Evolutionary conservation across 805 yeast genomes (phyloP).

Genomic region (Wickerhamomyces bisporus): DNA sequence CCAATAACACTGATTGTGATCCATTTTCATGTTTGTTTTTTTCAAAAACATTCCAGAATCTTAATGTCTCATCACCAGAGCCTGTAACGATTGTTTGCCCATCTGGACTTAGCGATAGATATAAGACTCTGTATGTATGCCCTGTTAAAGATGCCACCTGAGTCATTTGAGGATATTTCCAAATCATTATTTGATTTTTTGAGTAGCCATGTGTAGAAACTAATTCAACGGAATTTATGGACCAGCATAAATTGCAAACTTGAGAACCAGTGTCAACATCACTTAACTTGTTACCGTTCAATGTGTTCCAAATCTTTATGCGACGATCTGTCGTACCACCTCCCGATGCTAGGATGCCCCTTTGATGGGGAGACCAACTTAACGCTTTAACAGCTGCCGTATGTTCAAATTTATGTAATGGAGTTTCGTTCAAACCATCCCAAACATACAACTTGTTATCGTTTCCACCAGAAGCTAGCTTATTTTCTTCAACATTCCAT

Average conservation of each 20-base stretch:
- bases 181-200: constrained; percentile 81
- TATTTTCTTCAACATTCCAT: constrained; percentile 90
- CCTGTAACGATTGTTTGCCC: constrained; percentile 97
- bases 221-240: constrained; percentile 83
- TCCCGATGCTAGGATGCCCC: constrained; percentile 90
- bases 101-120: constrained; percentile 87
- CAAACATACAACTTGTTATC: constrained; percentile 84
- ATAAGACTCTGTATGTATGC: constrained; percentile 87
- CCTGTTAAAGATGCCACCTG: constrained; percentile 93
- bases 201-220: constrained; percentile 95
- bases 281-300: constrained; percentile 64
- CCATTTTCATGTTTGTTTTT: constrained; percentile 55
- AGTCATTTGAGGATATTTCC: constrained; percentile 91
- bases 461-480: constrained; percentile 92
- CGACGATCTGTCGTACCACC: constrained; percentile 95
- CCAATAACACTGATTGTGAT: constrained; percentile 60
- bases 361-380: constrained; percentile 96
- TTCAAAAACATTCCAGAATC: constrained; percentile 95
- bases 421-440: constrained; percentile 68
- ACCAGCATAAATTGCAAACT: constrained; percentile 92
- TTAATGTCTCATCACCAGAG: constrained; percentile 94
- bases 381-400: constrained; percentile 95
- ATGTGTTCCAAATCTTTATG: constrained; percentile 88
- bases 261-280: constrained; percentile 96
- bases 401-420: constrained; percentile 79